Conservation (phyloP, 108 stramenopile species). For the Nitzschia inconspicua region DNA sequence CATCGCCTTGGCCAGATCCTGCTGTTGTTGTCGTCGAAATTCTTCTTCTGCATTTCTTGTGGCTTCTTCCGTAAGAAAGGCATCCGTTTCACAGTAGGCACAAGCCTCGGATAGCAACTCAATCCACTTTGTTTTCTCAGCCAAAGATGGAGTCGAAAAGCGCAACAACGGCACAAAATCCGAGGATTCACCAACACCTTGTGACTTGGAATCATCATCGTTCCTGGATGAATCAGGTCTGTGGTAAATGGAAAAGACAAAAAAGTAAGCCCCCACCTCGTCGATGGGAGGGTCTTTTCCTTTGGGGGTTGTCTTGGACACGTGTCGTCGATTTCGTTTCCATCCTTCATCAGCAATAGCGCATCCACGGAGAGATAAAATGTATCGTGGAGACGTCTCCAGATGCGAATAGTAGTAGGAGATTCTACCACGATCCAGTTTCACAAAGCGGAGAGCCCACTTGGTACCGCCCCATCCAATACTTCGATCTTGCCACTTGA, state of each 20-base stretch:
- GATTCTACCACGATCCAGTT: slow-evolving; percentile 54
- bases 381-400: slow-evolving; percentile 53
- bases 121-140: slow-evolving; percentile 78
- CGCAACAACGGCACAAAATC: slow-evolving; percentile 72
- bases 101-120: slow-evolving; percentile 62
- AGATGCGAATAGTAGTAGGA: slow-evolving; percentile 57
- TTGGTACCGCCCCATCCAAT: slow-evolving; percentile 84
- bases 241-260: slow-evolving; percentile 76
- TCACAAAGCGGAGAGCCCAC: slow-evolving; percentile 72
- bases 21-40: slow-evolving; percentile 26
- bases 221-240: slow-evolving; percentile 24
- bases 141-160: slow-evolving; percentile 63
- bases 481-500: slow-evolving; percentile 77
- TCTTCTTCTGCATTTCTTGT: slow-evolving; percentile 26
- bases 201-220: slow-evolving; percentile 32
- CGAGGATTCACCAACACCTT: too few relatives aligned
- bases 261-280: slow-evolving; percentile 66
- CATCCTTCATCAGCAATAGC: slow-evolving; percentile 81
- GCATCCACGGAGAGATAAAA: slow-evolving; percentile 66
- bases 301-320: slow-evolving; percentile 2
- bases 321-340: slow-evolving; percentile 54
- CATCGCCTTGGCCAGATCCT: slow-evolving; percentile 28
- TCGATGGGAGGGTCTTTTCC: slow-evolving; percentile 24
- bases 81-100: slow-evolving; percentile 73
- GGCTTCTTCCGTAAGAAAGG: slow-evolving; percentile 40